Conservation (phyloP, 805 yeast genomes). For the Saturnispora halmiae region DNA sequence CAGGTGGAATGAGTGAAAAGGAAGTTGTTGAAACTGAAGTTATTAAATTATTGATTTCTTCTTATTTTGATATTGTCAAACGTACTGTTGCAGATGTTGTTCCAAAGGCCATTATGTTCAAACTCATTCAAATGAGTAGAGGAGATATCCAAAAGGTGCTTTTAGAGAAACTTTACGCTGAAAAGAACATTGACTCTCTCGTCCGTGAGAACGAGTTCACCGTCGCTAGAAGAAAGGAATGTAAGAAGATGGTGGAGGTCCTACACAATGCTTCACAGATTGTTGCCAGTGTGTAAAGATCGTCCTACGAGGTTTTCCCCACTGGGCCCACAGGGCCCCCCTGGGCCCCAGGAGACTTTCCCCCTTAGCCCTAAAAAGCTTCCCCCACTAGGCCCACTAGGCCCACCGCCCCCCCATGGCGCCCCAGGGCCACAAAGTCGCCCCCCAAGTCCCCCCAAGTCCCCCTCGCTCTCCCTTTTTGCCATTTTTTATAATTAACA, state of each 20-base stretch:
- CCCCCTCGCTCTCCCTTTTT: no score
- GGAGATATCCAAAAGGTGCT: constrained; percentile 85
- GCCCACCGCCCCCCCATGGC: no score
- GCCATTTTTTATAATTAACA: no score
- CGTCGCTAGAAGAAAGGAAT: constrained; percentile 89
- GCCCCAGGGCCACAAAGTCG: no score
- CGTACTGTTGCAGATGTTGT: constrained; percentile 88
- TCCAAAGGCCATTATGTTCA: constrained; percentile 93
- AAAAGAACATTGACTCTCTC: constrained; percentile 62
- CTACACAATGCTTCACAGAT: constrained; percentile 84
- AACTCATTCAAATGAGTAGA: constrained; percentile 76
- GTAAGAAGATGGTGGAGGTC: constrained; percentile 86
- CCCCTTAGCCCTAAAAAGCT: no score
- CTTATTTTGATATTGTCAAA: constrained; percentile 88
- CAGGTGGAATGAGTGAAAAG: constrained; percentile 87
- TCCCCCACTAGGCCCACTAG: no score
- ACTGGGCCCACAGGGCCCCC: no score
- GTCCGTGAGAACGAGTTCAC: constrained; percentile 90
- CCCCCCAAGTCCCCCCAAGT: no score
- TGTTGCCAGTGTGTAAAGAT: constrained; percentile 54
- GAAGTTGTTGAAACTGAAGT: constrained; percentile 97
- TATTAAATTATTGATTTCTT: constrained; percentile 80
- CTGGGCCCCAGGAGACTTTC: no score
- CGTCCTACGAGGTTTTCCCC: background rate
- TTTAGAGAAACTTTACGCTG: constrained; percentile 75